Base-by-base conservation (phyloP, 2,329 filamentous ascomycete species). In the Colletotrichum endophyticum region DNA sequence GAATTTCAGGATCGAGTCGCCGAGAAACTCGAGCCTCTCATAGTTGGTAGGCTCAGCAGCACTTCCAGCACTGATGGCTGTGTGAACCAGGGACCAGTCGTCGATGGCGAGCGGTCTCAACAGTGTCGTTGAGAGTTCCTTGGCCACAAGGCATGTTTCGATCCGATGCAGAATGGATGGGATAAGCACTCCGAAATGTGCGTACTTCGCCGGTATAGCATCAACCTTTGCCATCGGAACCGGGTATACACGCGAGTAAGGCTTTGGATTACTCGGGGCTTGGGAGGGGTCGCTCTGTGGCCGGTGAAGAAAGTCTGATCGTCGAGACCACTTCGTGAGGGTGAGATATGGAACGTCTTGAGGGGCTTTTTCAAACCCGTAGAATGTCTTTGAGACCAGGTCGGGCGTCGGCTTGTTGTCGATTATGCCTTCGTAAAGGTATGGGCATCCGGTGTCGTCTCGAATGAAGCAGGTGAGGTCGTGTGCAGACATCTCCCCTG, bases 11-110 rank as follows among this genome's bases (percentile, higher is more conserved):
- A 98, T 88, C 0, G 92, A 92, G 80, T 99, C 96, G 0, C 97
- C 97, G 0, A 98, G 86, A 79, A 98, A 98, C 82, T 99, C 97
- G 0, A 98, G 87, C 4, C 94, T 89, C 80, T 99, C 94, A 81
- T 98, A 98, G 78, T 98, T 90, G 0, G 88, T 89, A 2, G 86
- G 83, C 64, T 93, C 92, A 4, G 84, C 81, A 0, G 95, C 92
- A 2, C 88, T 88, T 0, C 93, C 91, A 1, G 95, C 88, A 67
- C 91, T 94, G 66, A 98, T 93, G 2, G 96, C 95, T 7, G 90
- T 92, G 2, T 92, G 81, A 0, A 96, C 81, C 36, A 93, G 85
- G 1, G 84, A 83, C 4, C 89, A 78, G 77, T 92, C 84, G 0
- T 83, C 82, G 61, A 95, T 88, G 0, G 81, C 79, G 3, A 94